Conservation (phyloP, 225 moss, liverwort and hornwort genomes). For the Asterella californica region DNA sequence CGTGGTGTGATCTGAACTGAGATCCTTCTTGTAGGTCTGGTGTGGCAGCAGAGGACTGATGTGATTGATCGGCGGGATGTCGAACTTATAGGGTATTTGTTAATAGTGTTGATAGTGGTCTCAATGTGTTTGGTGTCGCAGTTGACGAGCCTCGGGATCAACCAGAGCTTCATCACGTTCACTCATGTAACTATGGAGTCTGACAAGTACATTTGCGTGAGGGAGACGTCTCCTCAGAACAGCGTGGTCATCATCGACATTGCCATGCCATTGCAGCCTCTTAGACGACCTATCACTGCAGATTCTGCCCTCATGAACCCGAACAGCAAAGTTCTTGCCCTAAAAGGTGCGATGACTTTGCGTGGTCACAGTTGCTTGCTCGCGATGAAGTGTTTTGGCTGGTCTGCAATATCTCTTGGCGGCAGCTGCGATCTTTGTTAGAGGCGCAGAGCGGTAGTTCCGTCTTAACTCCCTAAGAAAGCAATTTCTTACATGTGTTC, state of each 20-base stretch:
- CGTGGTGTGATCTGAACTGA: constrained; percentile 19
- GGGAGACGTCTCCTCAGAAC: constrained; percentile 92
- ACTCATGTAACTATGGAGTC: constrained; percentile 99
- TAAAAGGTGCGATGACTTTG: constrained; percentile 64
- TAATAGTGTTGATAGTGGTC: constrained; percentile 27
- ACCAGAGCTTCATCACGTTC: constrained; percentile 94
- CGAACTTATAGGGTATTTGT: not conserved
- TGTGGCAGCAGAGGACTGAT: not conserved
- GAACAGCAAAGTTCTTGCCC: constrained; percentile 76
- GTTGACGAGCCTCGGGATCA: constrained; percentile 97
- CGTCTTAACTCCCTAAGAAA: not conserved
- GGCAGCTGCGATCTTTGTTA: constrained; percentile 1
- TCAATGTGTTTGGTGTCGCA: constrained; percentile 33
- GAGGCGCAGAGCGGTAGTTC: not conserved
- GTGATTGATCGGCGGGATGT: constrained; percentile 11
- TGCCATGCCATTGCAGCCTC: constrained; percentile 81
- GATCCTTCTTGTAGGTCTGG: not conserved
- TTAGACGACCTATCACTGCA: constrained; percentile 93
- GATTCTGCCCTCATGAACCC: constrained; percentile 99
- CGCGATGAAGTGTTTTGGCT: not conserved
- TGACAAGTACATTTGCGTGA: constrained; percentile 97
- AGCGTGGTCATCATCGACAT: constrained; percentile 98
- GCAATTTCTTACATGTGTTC: not conserved
- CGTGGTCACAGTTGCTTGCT: not conserved
- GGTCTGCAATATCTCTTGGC: not conserved